Base-by-base conservation (phyloP, 176 grass and related monocot species). In the Paspalum vaginatum region DNA sequence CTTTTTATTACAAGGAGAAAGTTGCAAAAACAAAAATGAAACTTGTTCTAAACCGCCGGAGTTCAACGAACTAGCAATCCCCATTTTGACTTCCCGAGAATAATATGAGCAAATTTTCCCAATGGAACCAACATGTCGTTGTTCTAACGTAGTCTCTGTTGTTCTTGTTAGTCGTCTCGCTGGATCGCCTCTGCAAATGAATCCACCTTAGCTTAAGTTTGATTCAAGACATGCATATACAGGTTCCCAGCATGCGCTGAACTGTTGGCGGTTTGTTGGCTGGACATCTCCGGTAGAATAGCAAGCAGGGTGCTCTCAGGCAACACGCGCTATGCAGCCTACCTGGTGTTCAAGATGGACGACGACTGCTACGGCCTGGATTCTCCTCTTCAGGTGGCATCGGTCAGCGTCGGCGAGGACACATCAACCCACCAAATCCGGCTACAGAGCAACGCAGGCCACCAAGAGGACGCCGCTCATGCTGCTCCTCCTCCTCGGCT, bases 331-430 rank as follows among this genome's bases (percentile, higher is more conserved):
- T 91, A 91, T 18, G 74, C 66, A 4, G 89, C 82, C n/a, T 85
- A 85, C 79, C 68, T 91, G 7, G 55, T 91, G 24, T 91, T 83
- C 65, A 91, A 88, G 75, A 50, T 78, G 65, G 70, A 41, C 9
- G 63, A 49, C 8, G 17, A 50, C 22, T 79, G 49, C 5, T 53
- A 25, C 0, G 89, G 89, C 41, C 67, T 91, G 4, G 59, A 38
- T 46, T 27, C 61, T 38, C 77, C 77, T 10, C n/a, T 40, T 2
- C 78, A 85, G 21, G 52, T 65, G 52, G 60, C 87, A 20, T 74
- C 65, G 4, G 18, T 89, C 8, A 55, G 26, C 46, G 6, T 85
- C 5, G 89, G 77, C 46, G 20, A 26, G 2, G 42, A 39, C 10
- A 50, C 16, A 13, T 70, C 48, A 56, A 55, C 43, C 21, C 65